These are phyloP conservation scores for Globisporangium canariense DNA, from an alignment of 352 stramenopile genomes.

Conservation along the genomic window DNA sequence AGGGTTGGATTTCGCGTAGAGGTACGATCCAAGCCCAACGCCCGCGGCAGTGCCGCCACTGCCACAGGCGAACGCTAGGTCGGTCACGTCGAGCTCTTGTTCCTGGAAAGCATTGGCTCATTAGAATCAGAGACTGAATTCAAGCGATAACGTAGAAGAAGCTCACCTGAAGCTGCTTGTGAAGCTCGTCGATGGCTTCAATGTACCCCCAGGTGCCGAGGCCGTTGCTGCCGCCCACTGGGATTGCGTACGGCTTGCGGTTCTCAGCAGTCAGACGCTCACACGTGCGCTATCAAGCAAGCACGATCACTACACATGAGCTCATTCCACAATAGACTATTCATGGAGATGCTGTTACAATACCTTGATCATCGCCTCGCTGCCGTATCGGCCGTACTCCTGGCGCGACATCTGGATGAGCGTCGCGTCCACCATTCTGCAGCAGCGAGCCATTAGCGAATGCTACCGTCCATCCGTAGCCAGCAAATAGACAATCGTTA, in stretches of 20 bases:
- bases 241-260: slow-evolving; percentile 76
- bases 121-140: not conserved
- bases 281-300: slow-evolving; percentile 39
- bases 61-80: slow-evolving; percentile 84
- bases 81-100: slow-evolving; percentile 51
- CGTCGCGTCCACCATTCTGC: slow-evolving; percentile 64
- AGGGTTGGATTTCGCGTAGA: slow-evolving; percentile 37
- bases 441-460: not conserved
- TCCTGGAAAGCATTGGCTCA: slow-evolving; percentile 20
- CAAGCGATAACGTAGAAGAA: too few species aligned
- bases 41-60: slow-evolving; percentile 79
- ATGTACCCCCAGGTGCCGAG: slow-evolving; percentile 94
- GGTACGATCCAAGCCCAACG: slow-evolving; percentile 66
- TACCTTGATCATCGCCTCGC: slow-evolving; percentile 81
- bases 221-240: slow-evolving; percentile 89
- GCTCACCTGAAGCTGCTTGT: slow-evolving; percentile 56
- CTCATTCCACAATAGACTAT: not conserved
- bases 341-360: not conserved
- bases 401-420: slow-evolving; percentile 80
- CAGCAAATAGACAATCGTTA: slow-evolving; percentile 11
- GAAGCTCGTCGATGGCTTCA: slow-evolving; percentile 88
- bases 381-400: slow-evolving; percentile 77
- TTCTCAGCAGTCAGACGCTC: slow-evolving; percentile 52
- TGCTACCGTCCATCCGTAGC: too few species aligned
- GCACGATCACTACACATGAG: not conserved